These are phyloP conservation scores for Starmerella apicola DNA, from an alignment of 805 yeast species.

Conservation along the genomic window DNA sequence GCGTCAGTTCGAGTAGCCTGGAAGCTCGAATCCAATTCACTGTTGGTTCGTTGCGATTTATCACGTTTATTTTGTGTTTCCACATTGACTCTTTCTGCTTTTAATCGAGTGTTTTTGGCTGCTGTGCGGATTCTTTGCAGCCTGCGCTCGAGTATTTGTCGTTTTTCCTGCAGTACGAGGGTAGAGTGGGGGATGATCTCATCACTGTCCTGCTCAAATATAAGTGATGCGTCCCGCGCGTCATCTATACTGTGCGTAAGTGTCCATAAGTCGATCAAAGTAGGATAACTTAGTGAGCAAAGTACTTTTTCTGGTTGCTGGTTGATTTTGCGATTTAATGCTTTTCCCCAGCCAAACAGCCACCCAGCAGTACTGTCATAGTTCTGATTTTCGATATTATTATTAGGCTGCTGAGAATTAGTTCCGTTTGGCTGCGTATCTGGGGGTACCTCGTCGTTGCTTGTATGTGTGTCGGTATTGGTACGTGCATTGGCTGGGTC, in stretches of 20 bases:
- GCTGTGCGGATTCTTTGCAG: constrained; percentile 3
- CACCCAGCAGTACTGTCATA: constrained; percentile 3
- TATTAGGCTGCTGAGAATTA: no score
- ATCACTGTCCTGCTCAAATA: constrained; percentile 16
- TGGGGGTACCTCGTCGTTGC: no score
- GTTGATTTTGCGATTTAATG: neutral
- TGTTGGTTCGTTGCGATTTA: neutral
- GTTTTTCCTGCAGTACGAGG: constrained; percentile 7
- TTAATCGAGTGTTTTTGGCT: neutral
- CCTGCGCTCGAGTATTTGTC: constrained; percentile 6
- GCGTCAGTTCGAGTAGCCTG: neutral
- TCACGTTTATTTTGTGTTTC: neutral
- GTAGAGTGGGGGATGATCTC: constrained; percentile 8
- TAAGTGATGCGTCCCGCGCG: constrained; percentile 18
- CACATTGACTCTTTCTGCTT: neutral
- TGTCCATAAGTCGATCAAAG: constrained; percentile 23
- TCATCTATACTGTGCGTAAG: constrained; percentile 25
- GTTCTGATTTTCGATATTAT: no score
- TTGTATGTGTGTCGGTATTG: no score
- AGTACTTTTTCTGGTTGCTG: neutral
- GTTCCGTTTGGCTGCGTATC: no score
- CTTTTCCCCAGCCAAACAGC: constrained; percentile 8
- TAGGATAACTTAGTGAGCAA: constrained; percentile 20
- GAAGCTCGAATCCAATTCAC: neutral
- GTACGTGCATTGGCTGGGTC: no score